Evolutionary conservation across 495 filamentous ascomycete species (phyloP), one percentile per base, ranked within the genome.

Genomic region (Zalerion maritima): DNA sequence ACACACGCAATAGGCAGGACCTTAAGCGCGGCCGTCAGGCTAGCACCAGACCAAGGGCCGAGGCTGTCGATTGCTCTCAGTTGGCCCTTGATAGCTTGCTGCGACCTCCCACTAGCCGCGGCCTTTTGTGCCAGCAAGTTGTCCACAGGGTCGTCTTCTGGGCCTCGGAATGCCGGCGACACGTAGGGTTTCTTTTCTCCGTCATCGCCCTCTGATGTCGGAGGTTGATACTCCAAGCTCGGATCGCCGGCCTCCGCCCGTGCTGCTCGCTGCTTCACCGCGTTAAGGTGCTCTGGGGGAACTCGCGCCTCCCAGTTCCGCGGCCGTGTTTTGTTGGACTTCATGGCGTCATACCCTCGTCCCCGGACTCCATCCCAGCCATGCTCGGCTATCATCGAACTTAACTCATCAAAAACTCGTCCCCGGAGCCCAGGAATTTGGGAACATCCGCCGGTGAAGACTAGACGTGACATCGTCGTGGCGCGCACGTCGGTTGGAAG

Each of bases 31-130:
- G 77, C 75, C 2, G 86, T 54, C 29, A 97, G 46, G 54, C 84
- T 93, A 3, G 75, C 85, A 11, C 89, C 89, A 20, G 75, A 72
- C 87, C 89, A 97, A 4, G 82, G 61, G 0, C 89, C 89, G 0
- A 96, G 57, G 4, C 78, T 82, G 42, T 91, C 79, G 8, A 94
- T 58, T 10, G 76, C 79, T 2, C 81, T 69, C 14, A 94, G 52
- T 11, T 68, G 47, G 5, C 80, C 82, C 11, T 54, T 47, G 1
- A n/a, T n/a, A n/a, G n/a, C n/a, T n/a, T n/a, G n/a, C n/a, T n/a
- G n/a, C n/a, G n/a, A n/a, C n/a, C n/a, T n/a, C n/a, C n/a, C n/a
- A n/a, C n/a, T n/a, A 60, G 56, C 5, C 54, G 52, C 0, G 45
- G 46, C 21, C 55, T 57, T 37, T 68, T 68, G 35, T 64, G 52